Base-by-base conservation (phyloP, 352 stramenopile species). In the Phytophthora crassamura region DNA sequence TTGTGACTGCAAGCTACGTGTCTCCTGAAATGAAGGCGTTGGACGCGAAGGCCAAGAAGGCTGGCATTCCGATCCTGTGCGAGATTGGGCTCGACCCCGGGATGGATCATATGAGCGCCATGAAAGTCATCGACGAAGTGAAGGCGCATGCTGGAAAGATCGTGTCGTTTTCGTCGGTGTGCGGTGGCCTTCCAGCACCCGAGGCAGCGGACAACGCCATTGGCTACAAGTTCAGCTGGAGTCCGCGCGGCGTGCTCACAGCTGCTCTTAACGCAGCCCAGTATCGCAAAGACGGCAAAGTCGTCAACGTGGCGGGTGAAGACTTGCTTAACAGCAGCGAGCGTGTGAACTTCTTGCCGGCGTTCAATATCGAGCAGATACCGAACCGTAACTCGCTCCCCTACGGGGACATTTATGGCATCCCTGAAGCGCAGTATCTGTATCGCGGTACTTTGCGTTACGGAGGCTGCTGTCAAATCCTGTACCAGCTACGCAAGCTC, bases 171-270 rank as follows among this genome's bases (percentile, higher is more conserved):
- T 95, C 86, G 32, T 98, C 94, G 16, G 88, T 99, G 12, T 99
- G 95, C 72, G 97, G 97, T 34, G 97, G 97, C 30, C 78, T 99
- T 6, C 95, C 95, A 40, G 91, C 96, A 2, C 96, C 97, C 6
- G 95, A 98, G 73, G 95, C 94, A 4, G 94, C 93, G 5, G 89
- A 98, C 69, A 99, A 99, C 64, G 87, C 94, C 18, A 95, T 99
- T 46, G 90, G 89, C 20, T 99, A 99, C 82, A 99, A 99, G 75
- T 99, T 99, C 69, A 98, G 91, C 56, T 99, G 97, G 97, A 98
- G 88, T 51, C 97, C 97, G 33, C 90, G 91, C 30, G 97, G 96
- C 36, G 97, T 99, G 6, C 72, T 99, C n/a, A 96, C 79, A 25
- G 96, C 97, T 9, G 93, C 89, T 11, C 59, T 97, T 45, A 99